Conservation (phyloP, 441 rosid genomes). For the Adansonia gregorii region DNA sequence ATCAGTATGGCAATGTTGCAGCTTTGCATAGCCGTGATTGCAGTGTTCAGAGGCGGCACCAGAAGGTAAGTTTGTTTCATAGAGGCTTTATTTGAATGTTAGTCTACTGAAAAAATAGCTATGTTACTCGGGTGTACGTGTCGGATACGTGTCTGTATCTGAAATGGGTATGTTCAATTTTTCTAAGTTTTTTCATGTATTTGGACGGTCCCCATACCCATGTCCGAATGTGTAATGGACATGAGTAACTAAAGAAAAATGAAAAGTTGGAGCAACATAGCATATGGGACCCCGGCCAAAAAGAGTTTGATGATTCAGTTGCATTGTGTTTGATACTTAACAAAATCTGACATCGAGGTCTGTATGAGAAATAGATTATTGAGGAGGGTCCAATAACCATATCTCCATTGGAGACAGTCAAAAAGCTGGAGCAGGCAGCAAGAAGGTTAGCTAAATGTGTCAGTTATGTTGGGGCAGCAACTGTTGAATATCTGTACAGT, state of each 20-base stretch:
- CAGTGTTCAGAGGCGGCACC: slow-evolving; percentile 99
- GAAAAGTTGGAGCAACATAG: too few relatives aligned
- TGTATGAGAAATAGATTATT: slow-evolving; percentile 63
- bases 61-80: slow-evolving; percentile 64
- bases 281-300: neutral
- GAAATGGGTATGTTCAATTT: too few relatives aligned
- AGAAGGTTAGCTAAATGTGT: slow-evolving; percentile 95
- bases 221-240: too few relatives aligned
- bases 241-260: too few relatives aligned
- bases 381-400: slow-evolving; percentile 99
- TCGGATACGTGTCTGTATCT: too few relatives aligned
- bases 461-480: slow-evolving; percentile 97
- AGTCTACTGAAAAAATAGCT: slow-evolving; percentile 10
- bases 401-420: slow-evolving; percentile 80
- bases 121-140: too few relatives aligned
- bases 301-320: neutral
- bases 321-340: slow-evolving; percentile 2
- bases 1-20: slow-evolving; percentile 94
- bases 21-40: slow-evolving; percentile 99
- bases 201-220: too few relatives aligned
- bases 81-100: slow-evolving; percentile 24
- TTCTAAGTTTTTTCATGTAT: too few relatives aligned
- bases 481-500: slow-evolving; percentile 96
- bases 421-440: slow-evolving; percentile 96
- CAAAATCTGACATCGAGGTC: slow-evolving; percentile 28